phyloP scores from a whole-genome alignment of 495 filamentous ascomycete genomes.

The Aspergillus cristatus region DNA sequence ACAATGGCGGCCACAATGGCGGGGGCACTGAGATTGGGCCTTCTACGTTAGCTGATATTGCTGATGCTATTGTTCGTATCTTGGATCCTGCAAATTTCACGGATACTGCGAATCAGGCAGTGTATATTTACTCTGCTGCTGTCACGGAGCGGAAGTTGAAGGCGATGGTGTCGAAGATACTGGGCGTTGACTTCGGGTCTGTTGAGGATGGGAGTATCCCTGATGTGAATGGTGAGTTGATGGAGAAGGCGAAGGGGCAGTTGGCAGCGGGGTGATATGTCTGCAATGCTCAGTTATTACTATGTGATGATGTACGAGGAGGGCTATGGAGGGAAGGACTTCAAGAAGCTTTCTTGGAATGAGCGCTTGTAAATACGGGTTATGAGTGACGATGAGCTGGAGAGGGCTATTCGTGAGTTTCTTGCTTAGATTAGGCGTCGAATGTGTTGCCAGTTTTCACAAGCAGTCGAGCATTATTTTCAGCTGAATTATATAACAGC shows the following conservation, averaged over 20 bases:
- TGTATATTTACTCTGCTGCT: constrained; percentile 1
- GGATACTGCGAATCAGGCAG: not conserved
- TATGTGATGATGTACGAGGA: not conserved
- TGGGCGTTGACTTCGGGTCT: not conserved
- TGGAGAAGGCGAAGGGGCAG: not conserved
- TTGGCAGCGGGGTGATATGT: not conserved
- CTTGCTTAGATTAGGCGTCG: not conserved
- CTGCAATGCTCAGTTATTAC: not conserved
- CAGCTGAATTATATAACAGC: too few relatives aligned
- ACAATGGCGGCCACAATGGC: not conserved
- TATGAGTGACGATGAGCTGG: not conserved
- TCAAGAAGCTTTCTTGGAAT: not conserved
- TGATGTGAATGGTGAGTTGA: not conserved
- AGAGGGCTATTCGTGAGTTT: not conserved
- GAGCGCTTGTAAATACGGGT: not conserved
- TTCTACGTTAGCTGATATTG: not conserved
- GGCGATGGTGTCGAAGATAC: not conserved
- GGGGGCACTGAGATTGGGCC: not conserved
- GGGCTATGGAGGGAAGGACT: not conserved
- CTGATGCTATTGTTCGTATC: not conserved
- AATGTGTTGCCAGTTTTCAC: too few relatives aligned
- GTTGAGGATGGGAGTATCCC: not conserved
- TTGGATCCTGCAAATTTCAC: not conserved
- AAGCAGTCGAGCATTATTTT: too few relatives aligned
- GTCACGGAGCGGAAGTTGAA: not conserved